Evolutionary conservation across 768 basidiomycete species (phyloP), one percentile per base, ranked within the genome.

Genomic region (Mycena latifolia): DNA sequence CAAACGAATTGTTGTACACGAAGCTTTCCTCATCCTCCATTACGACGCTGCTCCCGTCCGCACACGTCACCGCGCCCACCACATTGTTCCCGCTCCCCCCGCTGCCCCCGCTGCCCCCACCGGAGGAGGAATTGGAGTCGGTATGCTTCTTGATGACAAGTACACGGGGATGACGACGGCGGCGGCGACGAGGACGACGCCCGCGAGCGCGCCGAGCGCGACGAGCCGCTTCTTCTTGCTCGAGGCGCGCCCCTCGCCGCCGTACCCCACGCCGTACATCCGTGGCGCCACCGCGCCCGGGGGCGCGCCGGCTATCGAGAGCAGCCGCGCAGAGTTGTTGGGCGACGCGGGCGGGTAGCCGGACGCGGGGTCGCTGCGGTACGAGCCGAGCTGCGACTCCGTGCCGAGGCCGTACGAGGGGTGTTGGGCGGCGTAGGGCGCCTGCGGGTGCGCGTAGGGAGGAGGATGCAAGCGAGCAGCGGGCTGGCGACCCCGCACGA

Each of bases 11-110:
- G 1, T 25, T 56, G 15, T 63, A 63, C 9, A 22, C 17, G n/a
- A 63, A 63, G 9, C 27, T 63, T 0, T 56, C 37, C 11, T 55
- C 62, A 27, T 27, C 55, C 11, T n/a, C 55, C 3, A 39, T 52
- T 1, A n/a, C 45, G n/a, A 63, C 55, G 15, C 41, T 52, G n/a
- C 62, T 63, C 14, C 62, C 62, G 15, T 63, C 62, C 15, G 54
- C 48, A 15, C 62, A 55, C 9, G 55, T 56, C 14, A 63, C 22
- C 0, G 35, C 53, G 15, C 22, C 43, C 15, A 39, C 61, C 3
- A 41, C 10, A 22, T 2, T 22, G 45, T 54, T n/a, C n/a, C n/a
- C n/a, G n/a, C n/a, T 22, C 4, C 27, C 5, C 14, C 31, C 17
- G 11, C 56, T 20, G 11, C 22, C 31, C 4, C 31, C 31, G 37